Evolutionary conservation across 2,329 filamentous ascomycete genomes (phyloP), one percentile per base, ranked within the genome.

Genomic region (Fusarium lateritium): DNA sequence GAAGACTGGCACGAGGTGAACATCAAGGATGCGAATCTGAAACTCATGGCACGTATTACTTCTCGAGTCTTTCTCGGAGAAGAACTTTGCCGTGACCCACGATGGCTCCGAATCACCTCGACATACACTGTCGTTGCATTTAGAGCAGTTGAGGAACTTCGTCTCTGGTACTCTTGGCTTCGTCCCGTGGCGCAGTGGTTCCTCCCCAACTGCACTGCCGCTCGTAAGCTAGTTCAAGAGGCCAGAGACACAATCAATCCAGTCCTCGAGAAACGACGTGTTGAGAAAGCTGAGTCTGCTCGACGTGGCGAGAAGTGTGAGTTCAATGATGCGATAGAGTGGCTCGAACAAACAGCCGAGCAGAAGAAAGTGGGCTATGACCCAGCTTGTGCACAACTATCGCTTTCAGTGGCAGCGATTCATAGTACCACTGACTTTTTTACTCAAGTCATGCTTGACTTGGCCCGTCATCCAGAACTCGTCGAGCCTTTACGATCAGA

Each of bases 381-480:
- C 14, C 44, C 53, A 15, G 38, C 53, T 8, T 42, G 24, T 17
- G 34, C 34, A 1, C 53, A 56, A 17, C 24, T 56, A 3, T 49
- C 53, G 5, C 24, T 56, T 22, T 56, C 53, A 3, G 34, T 56
- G 21, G 53, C 44, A 2, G 53, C 53, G 5, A 9, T 56, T 5
- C 53, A 56, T 24, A 56, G 17, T 17, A 56, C 44, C 4, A 56
- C 53, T 7, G 53, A 56, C 19, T 49, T 56, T 15, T 42, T 49
- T 14, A 47, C 44, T 3, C 34, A 49, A 26, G 34, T 49, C 6
- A 31, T 56, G 44, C 17, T 56, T 8, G 34, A 34, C n/a, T 19
- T 49, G 11, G 44, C 53, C 3, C 24, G 26, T 3, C 24, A 34
- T 24, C 53, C 53, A 13, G 44, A 56, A 9, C 34, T 56, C 11